Base-by-base conservation (phyloP, 345 rosid species). In the Cardamine occulta region DNA sequence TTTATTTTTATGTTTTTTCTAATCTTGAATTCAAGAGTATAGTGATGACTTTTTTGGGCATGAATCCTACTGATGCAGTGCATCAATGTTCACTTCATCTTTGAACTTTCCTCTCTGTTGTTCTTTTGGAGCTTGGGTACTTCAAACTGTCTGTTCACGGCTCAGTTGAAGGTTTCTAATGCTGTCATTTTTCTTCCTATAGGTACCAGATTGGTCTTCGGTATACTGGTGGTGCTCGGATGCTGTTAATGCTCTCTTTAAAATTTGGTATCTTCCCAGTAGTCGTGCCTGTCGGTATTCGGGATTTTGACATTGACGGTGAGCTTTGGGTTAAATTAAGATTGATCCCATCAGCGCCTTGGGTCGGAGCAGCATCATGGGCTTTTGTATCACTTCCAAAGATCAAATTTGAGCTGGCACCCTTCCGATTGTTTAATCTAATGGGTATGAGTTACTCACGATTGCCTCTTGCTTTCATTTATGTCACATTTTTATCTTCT, bases 251-350 rank as follows among this genome's bases (percentile, higher is more conserved):
- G 94, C 96, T 95, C 55, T 87, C 98, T 0, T 80, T 95, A 53
- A 95, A 95, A 40, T 95, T 92, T 81, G 85, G 97, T 57, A 82
- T 95, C 62, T 75, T 92, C 57, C 99, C 99, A 52, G 82, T 95
- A 35, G 83, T 82, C 2, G 89, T 95, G 81, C 99, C 99, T 2
- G 98, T 95, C 28, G 97, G 97, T 53, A 83, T 95, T 77, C 87
- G 93, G 26, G 94, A 95, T 85, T 92, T 95, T 74, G 98, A 95
- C 80, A 92, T 95, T 73, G 99, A 92, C 48, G 98, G 99, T 51
- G 99, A 95, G 83, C 94, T 95, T n/a, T 95, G 99, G 99, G 99
- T 95, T 75, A 95, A 95, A 72, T 74, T 92, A 80, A 83, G 98
- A 80, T 76, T 92, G 84, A 92, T 95, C 70, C 98, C 98, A 0